Conservation (phyloP, 1,139 yeast genomes). For the Schwanniomyces etchellsii region DNA sequence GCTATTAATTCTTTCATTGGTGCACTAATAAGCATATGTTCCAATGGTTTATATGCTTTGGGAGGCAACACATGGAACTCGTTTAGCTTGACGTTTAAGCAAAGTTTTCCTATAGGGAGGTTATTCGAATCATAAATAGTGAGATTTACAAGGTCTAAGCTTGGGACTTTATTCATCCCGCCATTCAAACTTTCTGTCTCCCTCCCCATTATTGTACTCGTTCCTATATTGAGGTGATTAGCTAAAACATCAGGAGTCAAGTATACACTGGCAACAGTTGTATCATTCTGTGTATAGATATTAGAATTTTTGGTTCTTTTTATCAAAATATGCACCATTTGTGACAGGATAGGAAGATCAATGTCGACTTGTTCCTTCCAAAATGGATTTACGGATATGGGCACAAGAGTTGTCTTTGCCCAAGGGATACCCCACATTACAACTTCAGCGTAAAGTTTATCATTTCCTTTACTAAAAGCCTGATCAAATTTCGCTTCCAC, state of each 20-base stretch:
- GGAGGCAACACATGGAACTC: slow-evolving; percentile 61
- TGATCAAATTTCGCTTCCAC: slow-evolving; percentile 59
- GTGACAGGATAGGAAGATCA: slow-evolving; percentile 51
- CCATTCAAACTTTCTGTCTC: slow-evolving; percentile 12
- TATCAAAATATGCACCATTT: slow-evolving; percentile 46
- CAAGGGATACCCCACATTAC: slow-evolving; percentile 64
- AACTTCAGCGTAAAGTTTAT: slow-evolving; percentile 56
- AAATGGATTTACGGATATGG: slow-evolving; percentile 48
- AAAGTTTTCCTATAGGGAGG: slow-evolving; percentile 52
- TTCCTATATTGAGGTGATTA: slow-evolving; percentile 20
- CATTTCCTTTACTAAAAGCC: slow-evolving; percentile 9
- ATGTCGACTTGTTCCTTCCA: slow-evolving; percentile 67
- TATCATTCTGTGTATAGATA: slow-evolving; percentile 23
- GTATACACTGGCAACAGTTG: slow-evolving; percentile 48
- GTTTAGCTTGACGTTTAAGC: slow-evolving; percentile 47
- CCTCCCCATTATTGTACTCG: slow-evolving; percentile 30
- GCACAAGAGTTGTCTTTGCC: slow-evolving; percentile 63
- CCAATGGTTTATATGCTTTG: slow-evolving; percentile 51
- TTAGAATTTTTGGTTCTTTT: slow-evolving; percentile 29
- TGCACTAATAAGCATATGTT: slow-evolving; percentile 48
- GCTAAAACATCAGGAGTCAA: slow-evolving; percentile 52
- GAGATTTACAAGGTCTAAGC: slow-evolving; percentile 35
- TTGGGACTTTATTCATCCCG: slow-evolving; percentile 6
- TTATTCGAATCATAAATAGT: slow-evolving; percentile 38
- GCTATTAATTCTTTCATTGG: slow-evolving; percentile 46